phyloP scores from a whole-genome alignment of 768 basidiomycete genomes.

The Amanita thiersii region DNA sequence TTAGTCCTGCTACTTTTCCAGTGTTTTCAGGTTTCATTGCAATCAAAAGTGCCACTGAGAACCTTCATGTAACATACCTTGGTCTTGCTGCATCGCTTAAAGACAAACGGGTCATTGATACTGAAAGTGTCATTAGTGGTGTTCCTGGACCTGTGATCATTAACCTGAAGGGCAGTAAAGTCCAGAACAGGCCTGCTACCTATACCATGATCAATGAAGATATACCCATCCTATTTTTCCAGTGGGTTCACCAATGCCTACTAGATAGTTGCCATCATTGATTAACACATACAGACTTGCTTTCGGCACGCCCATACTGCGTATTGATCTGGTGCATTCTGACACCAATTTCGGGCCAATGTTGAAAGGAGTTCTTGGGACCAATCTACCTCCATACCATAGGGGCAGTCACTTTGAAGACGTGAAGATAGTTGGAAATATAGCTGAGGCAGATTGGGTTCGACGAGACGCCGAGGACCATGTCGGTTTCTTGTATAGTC shows the following conservation, averaged over 20 bases:
- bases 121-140: conserved; percentile 39
- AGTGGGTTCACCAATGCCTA: conserved; percentile 16
- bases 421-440: conserved; percentile 31
- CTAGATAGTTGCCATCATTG: conserved; percentile 1
- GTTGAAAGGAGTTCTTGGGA: conserved; percentile 12
- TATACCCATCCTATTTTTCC: conserved; percentile 32
- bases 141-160: conserved; percentile 32
- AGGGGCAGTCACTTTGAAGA: neutral
- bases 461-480: conserved; percentile 38
- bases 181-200: conserved; percentile 29
- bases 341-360: conserved; percentile 23
- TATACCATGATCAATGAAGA: conserved; percentile 38
- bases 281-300: conserved; percentile 29
- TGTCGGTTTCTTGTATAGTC: conserved; percentile 1
- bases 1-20: conserved; percentile 38
- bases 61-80: conserved; percentile 31
- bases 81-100: conserved; percentile 28
- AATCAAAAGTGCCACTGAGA: conserved; percentile 23
- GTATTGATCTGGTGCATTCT: conserved; percentile 38
- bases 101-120: conserved; percentile 37
- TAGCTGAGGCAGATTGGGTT: conserved; percentile 38
- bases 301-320: conserved; percentile 41
- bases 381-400: neutral
- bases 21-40: conserved; percentile 49
- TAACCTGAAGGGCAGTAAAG: conserved; percentile 30